These are phyloP conservation scores for Aspergillus sp. DNA, from an alignment of 2,329 filamentous ascomycete genomes.

Conservation along the genomic window DNA sequence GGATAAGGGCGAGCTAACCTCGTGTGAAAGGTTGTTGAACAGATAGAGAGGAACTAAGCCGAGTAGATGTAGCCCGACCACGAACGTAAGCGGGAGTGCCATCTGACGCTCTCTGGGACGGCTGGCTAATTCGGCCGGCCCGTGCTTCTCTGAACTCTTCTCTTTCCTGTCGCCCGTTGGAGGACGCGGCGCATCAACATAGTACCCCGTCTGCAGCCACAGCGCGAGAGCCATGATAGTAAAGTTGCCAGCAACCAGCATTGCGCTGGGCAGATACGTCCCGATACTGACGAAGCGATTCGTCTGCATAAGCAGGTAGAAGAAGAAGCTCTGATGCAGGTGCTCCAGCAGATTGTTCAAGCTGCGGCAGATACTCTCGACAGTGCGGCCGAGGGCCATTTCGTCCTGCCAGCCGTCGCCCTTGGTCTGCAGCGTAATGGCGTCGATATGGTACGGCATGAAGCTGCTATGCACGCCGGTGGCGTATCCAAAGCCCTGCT, in stretches of 20 bases:
- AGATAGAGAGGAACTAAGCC: slow-evolving; percentile 72
- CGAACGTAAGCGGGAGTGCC: slow-evolving; percentile 54
- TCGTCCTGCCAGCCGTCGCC: slow-evolving; percentile 95
- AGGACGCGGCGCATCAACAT: slow-evolving; percentile 14
- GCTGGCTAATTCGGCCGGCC: slow-evolving; percentile 9
- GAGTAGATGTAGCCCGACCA: slow-evolving; percentile 63
- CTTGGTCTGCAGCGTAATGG: slow-evolving; percentile 82
- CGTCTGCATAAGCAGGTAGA: slow-evolving; percentile 86
- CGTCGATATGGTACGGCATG: slow-evolving; percentile 95
- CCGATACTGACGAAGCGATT: slow-evolving; percentile 96
- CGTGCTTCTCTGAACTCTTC: slow-evolving; percentile 8
- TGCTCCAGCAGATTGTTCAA: slow-evolving; percentile 96
- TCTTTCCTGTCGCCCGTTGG: slow-evolving; percentile 13
- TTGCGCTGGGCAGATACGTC: slow-evolving; percentile 94
- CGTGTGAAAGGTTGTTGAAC: slow-evolving; percentile 65
- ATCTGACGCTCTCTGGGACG: slow-evolving; percentile 31
- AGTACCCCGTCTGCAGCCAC: slow-evolving; percentile 80
- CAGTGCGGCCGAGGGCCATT: slow-evolving; percentile 81
- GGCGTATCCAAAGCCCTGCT: slow-evolving; percentile 78
- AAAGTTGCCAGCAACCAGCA: slow-evolving; percentile 89
- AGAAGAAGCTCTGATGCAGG: slow-evolving; percentile 98
- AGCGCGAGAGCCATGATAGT: slow-evolving; percentile 88
- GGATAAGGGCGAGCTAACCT: slow-evolving; percentile 41
- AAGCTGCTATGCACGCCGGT: slow-evolving; percentile 90
- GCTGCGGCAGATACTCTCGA: slow-evolving; percentile 86